Evolutionary conservation across 805 yeast species (phyloP), one percentile per base, ranked within the genome.

Genomic region (Lipomyces chichibuensis): DNA sequence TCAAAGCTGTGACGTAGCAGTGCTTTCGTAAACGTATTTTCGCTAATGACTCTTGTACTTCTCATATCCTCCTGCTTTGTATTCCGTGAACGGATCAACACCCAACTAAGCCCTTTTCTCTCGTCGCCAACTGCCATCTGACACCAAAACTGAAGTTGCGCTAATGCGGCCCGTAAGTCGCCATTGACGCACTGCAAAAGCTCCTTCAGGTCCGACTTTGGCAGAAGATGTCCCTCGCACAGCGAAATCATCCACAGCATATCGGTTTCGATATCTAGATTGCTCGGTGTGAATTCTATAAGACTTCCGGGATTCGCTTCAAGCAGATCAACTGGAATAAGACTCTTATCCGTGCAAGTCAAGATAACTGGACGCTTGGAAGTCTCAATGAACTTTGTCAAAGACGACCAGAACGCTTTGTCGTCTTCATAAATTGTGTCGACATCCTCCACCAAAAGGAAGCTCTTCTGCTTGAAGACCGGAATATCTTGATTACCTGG

Each of bases 371-470:
- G 97, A 63, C 93, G 79, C 70, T 91, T 81, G 0, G 91, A 83
- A 20, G 84, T 82, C 49, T 81, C 80, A 52, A 92, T 77, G 14
- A 91, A 81, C 59, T 85, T 88, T 57, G 84, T 84, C 2, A 92
- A 82, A 1, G 88, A 86, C 0, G 82, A 74, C 97, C 98, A 95
- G 74, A 94, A 93, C 1, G 87, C 86, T 65, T 84, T 85, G 73
- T 95, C 98, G 53, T 84, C 86, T 63, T 86, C 91, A 73, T 89
- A 91, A 23, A 93, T 76, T 11, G 91, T 80, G 75, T 94, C 97
- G 53, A 90, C 93, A 73, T 94, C 97, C 72, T 93, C 97, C 65
- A 94, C 81, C 43, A 95, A 77, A 3, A 95, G 87, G 5, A 92
- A 79, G 7, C 94, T 92, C 66, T 85, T 83, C 66, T 83, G 86